Evolutionary conservation across 1,284 basidiomycete genomes (phyloP).

Genomic region (Moniliella sp.): DNA sequence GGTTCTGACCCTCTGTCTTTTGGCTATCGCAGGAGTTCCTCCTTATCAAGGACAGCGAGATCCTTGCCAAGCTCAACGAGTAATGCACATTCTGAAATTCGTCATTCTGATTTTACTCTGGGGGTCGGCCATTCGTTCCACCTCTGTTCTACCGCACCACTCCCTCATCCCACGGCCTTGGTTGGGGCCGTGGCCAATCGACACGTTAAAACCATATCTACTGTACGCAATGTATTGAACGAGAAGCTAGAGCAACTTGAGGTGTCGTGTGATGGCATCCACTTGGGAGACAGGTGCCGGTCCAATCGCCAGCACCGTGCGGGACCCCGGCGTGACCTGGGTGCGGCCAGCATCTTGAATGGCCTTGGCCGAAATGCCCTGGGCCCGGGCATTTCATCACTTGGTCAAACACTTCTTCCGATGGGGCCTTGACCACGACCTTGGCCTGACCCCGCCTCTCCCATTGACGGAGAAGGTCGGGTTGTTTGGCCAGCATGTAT

Average conservation of each 20-base stretch:
- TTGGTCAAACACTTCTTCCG: constrained; percentile 16
- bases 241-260: constrained; percentile 2
- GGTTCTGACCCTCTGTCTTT: no score
- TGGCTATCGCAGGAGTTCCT: constrained; percentile 94
- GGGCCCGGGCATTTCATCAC: constrained; percentile 10
- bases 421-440: constrained; percentile 25
- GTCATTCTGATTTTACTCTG: no score
- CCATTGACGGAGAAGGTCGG: constrained; percentile 2
- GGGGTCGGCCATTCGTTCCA: no score
- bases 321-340: constrained; percentile 63
- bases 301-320: constrained; percentile 76
- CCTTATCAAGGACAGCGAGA: constrained; percentile 83
- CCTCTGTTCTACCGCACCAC: no score
- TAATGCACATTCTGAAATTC: no score
- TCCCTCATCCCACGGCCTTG: no score
- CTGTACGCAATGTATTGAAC: no score
- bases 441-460: constrained; percentile 15
- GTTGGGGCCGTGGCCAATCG: no score
- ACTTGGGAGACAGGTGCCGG: constrained; percentile 37
- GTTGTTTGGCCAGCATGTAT: constrained; percentile 8
- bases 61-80: constrained; percentile 88
- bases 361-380: constrained; percentile 13
- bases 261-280: not conserved
- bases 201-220: no score
- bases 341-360: constrained; percentile 70